phyloP scores from a whole-genome alignment of 169 alveolate species.

The Plasmodium vivax region DNA sequence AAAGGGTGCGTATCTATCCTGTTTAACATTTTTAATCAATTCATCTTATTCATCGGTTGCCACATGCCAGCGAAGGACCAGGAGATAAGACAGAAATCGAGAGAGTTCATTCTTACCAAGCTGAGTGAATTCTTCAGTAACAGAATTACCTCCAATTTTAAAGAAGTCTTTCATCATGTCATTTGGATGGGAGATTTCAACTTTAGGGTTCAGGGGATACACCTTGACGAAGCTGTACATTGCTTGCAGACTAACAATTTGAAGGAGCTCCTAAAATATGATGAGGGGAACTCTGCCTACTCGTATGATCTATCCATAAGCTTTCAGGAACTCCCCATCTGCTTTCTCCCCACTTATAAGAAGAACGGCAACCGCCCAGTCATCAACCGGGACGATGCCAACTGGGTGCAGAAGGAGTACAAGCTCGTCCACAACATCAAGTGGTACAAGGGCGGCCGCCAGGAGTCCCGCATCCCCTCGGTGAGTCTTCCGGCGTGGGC shows the following conservation, averaged over 20 bases:
- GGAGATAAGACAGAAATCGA: slow-evolving; percentile 82
- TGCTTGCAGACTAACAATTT: slow-evolving; percentile 55
- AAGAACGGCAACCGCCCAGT: slow-evolving; percentile 86
- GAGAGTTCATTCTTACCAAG: slow-evolving; percentile 77
- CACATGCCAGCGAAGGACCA: slow-evolving; percentile 86
- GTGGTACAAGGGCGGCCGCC: slow-evolving; percentile 87
- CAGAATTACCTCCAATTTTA: slow-evolving; percentile 77
- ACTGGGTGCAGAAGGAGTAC: slow-evolving; percentile 87
- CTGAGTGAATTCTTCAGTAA: slow-evolving; percentile 80
- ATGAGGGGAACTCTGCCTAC: slow-evolving; percentile 30
- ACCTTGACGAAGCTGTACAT: slow-evolving; percentile 72
- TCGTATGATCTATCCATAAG: slow-evolving; percentile 74
- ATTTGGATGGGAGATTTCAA: slow-evolving; percentile 92
- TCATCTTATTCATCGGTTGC: slow-evolving; percentile 86
- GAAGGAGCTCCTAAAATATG: slow-evolving; percentile 53
- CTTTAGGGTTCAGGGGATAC: slow-evolving; percentile 77
- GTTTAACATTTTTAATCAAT: slow-evolving; percentile 79
- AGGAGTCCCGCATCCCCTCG: slow-evolving; percentile 85
- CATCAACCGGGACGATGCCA: slow-evolving; percentile 69
- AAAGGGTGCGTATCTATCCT: slow-evolving; percentile 87
- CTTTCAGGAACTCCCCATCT: slow-evolving; percentile 84
- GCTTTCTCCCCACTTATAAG: slow-evolving; percentile 88
- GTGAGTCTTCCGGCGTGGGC: slow-evolving; percentile 18
- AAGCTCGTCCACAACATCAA: slow-evolving; percentile 80
- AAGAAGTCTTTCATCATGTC: slow-evolving; percentile 88